Percentiles rank a stretch among this genome's conserved stretches.
Evolutionary conservation across 2,329 filamentous ascomycete genomes (phyloP).

Genomic region (Aspergillus floridensis): DNA sequence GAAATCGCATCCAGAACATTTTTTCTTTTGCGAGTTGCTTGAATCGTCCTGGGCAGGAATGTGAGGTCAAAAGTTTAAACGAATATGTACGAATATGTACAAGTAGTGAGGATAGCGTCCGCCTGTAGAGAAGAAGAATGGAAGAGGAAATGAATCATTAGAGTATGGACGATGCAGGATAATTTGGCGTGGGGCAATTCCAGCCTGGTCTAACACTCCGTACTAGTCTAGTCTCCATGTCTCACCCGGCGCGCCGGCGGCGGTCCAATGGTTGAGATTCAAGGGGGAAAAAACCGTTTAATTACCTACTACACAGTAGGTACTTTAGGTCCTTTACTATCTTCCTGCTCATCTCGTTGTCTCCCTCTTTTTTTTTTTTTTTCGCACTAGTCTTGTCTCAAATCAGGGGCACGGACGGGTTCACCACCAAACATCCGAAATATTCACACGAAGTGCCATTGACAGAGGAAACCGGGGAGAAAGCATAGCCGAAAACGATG

Average conservation of each 20-base stretch:
- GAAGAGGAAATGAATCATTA: not conserved
- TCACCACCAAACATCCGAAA: not conserved
- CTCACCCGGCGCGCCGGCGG: not conserved
- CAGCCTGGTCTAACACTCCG: no score
- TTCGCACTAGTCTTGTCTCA: not conserved
- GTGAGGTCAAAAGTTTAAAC: not conserved
- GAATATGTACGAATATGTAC: not conserved
- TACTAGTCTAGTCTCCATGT: not conserved
- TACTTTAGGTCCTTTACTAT: no score
- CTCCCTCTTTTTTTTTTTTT: not conserved
- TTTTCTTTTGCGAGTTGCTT: not conserved
- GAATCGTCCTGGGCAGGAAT: not conserved
- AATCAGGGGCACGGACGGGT: not conserved
- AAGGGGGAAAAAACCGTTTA: not conserved
- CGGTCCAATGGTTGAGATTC: not conserved
- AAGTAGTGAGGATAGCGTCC: not conserved
- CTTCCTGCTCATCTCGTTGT: no score
- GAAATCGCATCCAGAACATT: constrained; percentile 12
- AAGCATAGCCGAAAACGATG: no score
- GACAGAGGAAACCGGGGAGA: no score
- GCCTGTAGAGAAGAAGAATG: not conserved
- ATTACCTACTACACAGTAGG: no score
- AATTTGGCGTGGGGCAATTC: not conserved
- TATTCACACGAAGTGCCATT: not conserved
- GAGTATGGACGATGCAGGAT: not conserved